phyloP scores from a whole-genome alignment of 2,329 filamentous ascomycete genomes.

The Fusarium caatingaense region DNA sequence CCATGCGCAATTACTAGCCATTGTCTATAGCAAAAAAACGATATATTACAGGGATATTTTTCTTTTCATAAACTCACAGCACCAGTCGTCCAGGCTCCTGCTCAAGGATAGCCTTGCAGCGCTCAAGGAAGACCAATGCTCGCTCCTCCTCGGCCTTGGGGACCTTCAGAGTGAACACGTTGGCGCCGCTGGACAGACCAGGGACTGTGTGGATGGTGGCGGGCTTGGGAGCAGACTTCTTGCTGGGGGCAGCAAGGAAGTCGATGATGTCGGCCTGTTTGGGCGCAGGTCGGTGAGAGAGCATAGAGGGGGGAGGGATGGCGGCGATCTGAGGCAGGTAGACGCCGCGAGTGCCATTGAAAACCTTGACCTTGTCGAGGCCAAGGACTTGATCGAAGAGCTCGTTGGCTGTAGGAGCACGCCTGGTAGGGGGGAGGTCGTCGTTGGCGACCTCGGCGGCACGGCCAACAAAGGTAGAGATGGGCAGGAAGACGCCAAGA shows the following conservation, averaged over 20 bases:
- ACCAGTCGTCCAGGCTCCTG: slow-evolving; percentile 82
- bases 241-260: slow-evolving; percentile 67
- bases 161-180: slow-evolving; percentile 85
- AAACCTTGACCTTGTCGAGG: slow-evolving; percentile 60
- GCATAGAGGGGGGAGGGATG: slow-evolving; percentile 59
- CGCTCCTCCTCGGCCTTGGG: slow-evolving; percentile 83
- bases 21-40: slow-evolving; percentile 44
- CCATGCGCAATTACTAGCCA: slow-evolving; percentile 40
- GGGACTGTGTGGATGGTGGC: slow-evolving; percentile 52
- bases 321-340: slow-evolving; percentile 78
- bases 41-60: slow-evolving; percentile 49
- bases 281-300: slow-evolving; percentile 48
- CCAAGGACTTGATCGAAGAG: slow-evolving; percentile 92
- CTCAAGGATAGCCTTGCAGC: slow-evolving; percentile 86
- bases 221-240: slow-evolving; percentile 45
- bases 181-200: slow-evolving; percentile 67
- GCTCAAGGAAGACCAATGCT: slow-evolving; percentile 83
- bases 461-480: slow-evolving; percentile 87
- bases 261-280: slow-evolving; percentile 80
- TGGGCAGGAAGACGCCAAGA: slow-evolving; percentile 82
- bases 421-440: slow-evolving; percentile 76
- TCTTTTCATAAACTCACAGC: slow-evolving; percentile 56
- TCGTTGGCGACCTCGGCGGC: slow-evolving; percentile 91
- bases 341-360: slow-evolving; percentile 68
- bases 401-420: slow-evolving; percentile 76